phyloP scores from a whole-genome alignment of 2,329 filamentous ascomycete genomes.

The Hirsutella rhossiliensis region DNA sequence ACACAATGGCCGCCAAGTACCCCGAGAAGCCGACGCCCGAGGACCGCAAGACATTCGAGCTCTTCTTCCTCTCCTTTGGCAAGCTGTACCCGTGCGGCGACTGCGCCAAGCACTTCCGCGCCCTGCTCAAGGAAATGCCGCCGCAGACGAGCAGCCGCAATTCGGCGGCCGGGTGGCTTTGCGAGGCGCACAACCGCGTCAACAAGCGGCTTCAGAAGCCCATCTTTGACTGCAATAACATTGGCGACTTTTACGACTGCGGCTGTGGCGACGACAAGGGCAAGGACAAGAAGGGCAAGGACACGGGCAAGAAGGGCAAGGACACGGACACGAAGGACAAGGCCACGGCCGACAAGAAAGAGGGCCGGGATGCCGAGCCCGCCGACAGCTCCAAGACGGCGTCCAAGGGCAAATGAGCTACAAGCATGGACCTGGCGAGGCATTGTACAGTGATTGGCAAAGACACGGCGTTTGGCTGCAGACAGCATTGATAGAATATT shows the following conservation, averaged over 20 bases:
- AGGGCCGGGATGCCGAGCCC: not conserved
- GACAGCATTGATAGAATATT: too few relatives aligned
- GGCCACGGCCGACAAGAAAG: not conserved
- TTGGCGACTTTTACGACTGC: constrained; percentile 62
- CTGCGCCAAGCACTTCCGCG: constrained; percentile 55
- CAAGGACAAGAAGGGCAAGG: constrained; percentile 2
- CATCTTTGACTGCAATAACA: constrained; percentile 52
- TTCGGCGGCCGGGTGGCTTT: constrained; percentile 55
- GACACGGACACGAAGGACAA: not conserved
- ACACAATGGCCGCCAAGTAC: constrained; percentile 60
- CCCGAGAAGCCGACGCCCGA: constrained; percentile 51
- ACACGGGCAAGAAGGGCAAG: not conserved
- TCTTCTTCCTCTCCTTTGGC: constrained; percentile 54
- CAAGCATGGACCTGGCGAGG: not conserved
- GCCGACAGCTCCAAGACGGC: not conserved
- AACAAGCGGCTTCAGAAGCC: constrained; percentile 51
- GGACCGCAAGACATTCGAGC: constrained; percentile 49
- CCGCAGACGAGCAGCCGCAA: constrained; percentile 53
- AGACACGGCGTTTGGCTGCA: not conserved
- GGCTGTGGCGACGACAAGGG: constrained; percentile 51
- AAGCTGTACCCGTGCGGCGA: constrained; percentile 61
- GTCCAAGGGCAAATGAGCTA: too few relatives aligned
- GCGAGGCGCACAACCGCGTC: constrained; percentile 55
- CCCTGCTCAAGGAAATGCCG: constrained; percentile 47
- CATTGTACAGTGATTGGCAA: too few relatives aligned